Percentiles rank a stretch among this genome's conserved stretches.
These are phyloP conservation scores for Chytriomyces sp. DNA, from an alignment of 192 early-diverging fungal genomes.

Conservation along the genomic window DNA sequence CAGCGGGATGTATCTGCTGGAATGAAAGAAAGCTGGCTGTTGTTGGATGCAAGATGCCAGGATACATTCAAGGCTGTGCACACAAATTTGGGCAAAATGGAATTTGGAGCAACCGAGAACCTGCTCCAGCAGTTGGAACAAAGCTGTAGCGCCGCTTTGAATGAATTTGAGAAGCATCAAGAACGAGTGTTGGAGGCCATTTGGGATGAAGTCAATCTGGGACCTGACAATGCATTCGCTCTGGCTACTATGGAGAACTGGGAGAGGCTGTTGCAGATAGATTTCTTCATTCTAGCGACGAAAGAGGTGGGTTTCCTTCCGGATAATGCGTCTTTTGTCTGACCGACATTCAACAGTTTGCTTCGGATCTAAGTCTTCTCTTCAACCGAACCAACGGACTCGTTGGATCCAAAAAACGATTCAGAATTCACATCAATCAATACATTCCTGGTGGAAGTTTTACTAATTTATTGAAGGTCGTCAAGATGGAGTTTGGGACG, in stretches of 20 bases:
- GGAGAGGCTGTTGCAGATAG: slow-evolving; percentile 24
- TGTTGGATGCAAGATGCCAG: no score
- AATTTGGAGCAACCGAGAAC: background rate
- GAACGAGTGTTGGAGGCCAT: background rate
- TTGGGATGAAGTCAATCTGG: background rate
- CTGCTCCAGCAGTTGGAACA: no score
- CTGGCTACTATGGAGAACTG: no score
- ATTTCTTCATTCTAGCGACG: background rate
- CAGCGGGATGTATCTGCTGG: no score
- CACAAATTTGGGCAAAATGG: background rate
- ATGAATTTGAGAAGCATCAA: background rate
- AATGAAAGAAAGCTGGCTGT: no score
- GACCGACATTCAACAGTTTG: slow-evolving; percentile 1
- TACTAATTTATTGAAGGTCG: no score
- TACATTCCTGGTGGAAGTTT: no score
- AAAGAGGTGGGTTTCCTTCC: slow-evolving; percentile 18
- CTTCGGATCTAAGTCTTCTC: background rate
- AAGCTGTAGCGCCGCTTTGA: background rate
- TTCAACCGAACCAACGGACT: background rate
- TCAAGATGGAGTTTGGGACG: no score
- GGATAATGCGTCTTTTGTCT: no score
- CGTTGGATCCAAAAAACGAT: no score
- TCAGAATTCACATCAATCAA: background rate
- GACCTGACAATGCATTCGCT: background rate
- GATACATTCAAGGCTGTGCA: background rate